Percentiles rank a stretch among this genome's conserved stretches.
Evolutionary conservation across 1,284 basidiomycete species (phyloP).

Genomic region (Megacollybia platyphylla): DNA sequence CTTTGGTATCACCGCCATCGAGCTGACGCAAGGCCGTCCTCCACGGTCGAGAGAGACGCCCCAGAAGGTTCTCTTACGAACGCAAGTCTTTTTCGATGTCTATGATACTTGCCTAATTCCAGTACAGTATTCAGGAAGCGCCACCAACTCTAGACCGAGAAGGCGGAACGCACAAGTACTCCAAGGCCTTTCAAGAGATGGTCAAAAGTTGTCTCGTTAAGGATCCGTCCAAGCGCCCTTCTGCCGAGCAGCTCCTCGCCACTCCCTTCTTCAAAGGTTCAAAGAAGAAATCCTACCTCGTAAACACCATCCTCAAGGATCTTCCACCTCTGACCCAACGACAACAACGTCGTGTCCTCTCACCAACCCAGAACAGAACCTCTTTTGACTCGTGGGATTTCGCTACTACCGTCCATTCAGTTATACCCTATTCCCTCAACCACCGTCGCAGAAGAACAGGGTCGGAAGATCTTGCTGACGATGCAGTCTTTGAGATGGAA

Average conservation of each 20-base stretch:
- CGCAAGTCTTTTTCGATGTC: slow-evolving; percentile 24
- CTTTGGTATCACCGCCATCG: slow-evolving; percentile 82
- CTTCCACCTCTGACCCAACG: slow-evolving; percentile 59
- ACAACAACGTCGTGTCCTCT: slow-evolving; percentile 48
- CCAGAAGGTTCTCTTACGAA: slow-evolving; percentile 65
- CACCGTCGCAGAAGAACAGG: slow-evolving; percentile 12
- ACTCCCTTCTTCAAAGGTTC: slow-evolving; percentile 71
- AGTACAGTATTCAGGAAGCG: slow-evolving; percentile 48
- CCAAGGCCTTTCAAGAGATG: slow-evolving; percentile 71
- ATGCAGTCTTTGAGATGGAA: slow-evolving; percentile 16
- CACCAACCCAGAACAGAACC: slow-evolving; percentile 24
- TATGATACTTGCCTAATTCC: slow-evolving; percentile 4
- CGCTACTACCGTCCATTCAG: slow-evolving; percentile 25
- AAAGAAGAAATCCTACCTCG: slow-evolving; percentile 65
- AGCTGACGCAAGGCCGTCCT: slow-evolving; percentile 73
- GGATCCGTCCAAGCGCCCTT: slow-evolving; percentile 69
- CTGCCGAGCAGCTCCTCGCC: slow-evolving; percentile 65
- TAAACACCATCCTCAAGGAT: slow-evolving; percentile 60
- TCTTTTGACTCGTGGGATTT: slow-evolving; percentile 65
- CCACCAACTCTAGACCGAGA: slow-evolving; percentile 66
- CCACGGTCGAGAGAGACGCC: slow-evolving; percentile 70
- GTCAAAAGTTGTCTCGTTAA: slow-evolving; percentile 74
- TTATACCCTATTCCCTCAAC: slow-evolving; percentile 8
- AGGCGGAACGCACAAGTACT: slow-evolving; percentile 67
- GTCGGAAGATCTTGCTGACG: slow-evolving; percentile 10